Conservation (phyloP, 2,329 filamentous ascomycete genomes). For the Mycosphaerella sp. region DNA sequence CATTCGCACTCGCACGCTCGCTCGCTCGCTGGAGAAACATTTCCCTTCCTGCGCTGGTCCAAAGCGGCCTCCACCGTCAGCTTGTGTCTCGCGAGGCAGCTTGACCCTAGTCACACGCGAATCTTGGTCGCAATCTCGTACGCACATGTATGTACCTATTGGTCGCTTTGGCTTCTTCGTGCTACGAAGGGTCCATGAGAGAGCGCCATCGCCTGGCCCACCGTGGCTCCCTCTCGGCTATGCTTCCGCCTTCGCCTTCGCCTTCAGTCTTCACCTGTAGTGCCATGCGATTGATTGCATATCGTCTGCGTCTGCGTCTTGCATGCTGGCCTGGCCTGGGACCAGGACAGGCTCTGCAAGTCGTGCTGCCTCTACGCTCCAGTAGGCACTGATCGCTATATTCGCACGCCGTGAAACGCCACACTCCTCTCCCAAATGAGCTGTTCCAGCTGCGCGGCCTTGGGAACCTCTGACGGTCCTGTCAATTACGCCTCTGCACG, state of each 20-base stretch:
- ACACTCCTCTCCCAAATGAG: constrained; percentile 14
- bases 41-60: constrained; percentile 2
- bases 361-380: constrained; percentile 6
- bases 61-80: constrained; percentile 3
- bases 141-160: too few species aligned
- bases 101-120: constrained; percentile 14
- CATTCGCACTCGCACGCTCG: too few species aligned
- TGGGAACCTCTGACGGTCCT: constrained; percentile 6
- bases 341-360: constrained; percentile 9
- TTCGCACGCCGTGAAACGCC: constrained; percentile 10
- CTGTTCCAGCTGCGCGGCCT: constrained; percentile 11
- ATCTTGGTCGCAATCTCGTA: constrained; percentile 10
- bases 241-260: constrained; percentile 12
- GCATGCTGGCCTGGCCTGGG: constrained; percentile 4
- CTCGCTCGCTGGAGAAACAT: constrained; percentile 3
- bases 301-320: constrained; percentile 3
- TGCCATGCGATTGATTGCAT: constrained; percentile 11
- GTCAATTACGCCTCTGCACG: constrained; percentile 9
- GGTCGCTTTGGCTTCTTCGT: constrained; percentile 10
- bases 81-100: constrained; percentile 7
- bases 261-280: constrained; percentile 10
- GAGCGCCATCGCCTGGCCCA: constrained; percentile 8
- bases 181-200: constrained; percentile 6
- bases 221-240: constrained; percentile 2
- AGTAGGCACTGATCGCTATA: constrained; percentile 9